Conservation (phyloP, 2,329 filamentous ascomycete genomes). For the Xylariaceae sp. region DNA sequence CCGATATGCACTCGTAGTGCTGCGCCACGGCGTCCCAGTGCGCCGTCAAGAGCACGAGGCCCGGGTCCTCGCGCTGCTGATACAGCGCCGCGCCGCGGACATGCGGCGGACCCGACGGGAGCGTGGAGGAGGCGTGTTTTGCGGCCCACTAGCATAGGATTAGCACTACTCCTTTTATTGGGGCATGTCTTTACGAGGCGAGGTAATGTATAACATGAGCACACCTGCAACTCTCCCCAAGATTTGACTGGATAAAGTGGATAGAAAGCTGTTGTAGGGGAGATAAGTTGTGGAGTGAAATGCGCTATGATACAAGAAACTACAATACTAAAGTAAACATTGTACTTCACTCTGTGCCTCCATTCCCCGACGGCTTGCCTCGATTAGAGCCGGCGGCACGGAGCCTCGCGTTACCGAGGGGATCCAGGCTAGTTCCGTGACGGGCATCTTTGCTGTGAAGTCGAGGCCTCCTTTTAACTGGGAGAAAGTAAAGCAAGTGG, state of each 20-base stretch:
- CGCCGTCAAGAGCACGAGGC: constrained; percentile 27
- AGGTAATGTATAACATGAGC: no score
- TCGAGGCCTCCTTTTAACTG: neutral
- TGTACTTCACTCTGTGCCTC: constrained; percentile 25
- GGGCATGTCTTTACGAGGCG: neutral
- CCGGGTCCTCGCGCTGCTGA: constrained; percentile 25
- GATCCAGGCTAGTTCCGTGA: constrained; percentile 31
- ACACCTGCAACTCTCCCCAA: neutral
- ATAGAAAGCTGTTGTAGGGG: neutral
- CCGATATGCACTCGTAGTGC: constrained; percentile 28
- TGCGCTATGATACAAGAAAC: no score
- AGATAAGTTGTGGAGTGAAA: neutral
- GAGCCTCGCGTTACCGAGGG: constrained; percentile 24
- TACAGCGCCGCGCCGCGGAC: constrained; percentile 30
- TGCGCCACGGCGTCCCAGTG: constrained; percentile 33
- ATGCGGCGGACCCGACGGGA: constrained; percentile 15
- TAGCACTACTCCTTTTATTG: neutral
- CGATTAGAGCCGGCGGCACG: constrained; percentile 19
- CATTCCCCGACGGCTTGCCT: constrained; percentile 13
- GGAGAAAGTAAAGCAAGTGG: neutral
- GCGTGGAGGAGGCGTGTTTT: constrained; percentile 12
- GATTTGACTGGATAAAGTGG: no score
- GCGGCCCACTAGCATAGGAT: constrained; percentile 18
- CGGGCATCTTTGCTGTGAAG: constrained; percentile 23
- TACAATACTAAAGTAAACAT: neutral